phyloP scores from a whole-genome alignment of 2,329 filamentous ascomycete genomes.

The Hypomyces perniciosus region DNA sequence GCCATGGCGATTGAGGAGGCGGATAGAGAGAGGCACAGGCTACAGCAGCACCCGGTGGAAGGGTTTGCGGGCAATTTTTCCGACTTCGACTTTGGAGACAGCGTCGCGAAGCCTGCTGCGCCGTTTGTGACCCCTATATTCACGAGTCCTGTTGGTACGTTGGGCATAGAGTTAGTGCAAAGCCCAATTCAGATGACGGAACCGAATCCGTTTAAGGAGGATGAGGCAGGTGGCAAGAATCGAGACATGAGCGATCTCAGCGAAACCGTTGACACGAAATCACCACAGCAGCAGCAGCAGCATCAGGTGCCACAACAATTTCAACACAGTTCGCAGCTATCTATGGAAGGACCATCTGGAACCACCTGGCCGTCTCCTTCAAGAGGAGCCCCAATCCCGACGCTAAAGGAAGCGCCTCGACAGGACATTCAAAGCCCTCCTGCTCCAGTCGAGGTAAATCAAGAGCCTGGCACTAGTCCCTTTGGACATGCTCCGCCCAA shows the following conservation, averaged over 20 bases:
- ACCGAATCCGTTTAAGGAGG: slow-evolving; percentile 6
- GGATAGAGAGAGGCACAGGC: slow-evolving; percentile 16
- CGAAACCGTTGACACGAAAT: neutral
- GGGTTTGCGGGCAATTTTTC: slow-evolving; percentile 34
- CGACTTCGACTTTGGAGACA: slow-evolving; percentile 33
- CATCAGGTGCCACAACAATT: too few relatives aligned
- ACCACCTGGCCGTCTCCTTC: neutral
- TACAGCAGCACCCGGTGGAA: slow-evolving; percentile 22
- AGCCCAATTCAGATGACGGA: slow-evolving; percentile 10
- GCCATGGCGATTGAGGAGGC: slow-evolving; percentile 32
- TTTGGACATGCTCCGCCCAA: slow-evolving; percentile 20
- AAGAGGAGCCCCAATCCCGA: neutral
- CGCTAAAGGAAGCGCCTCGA: slow-evolving; percentile 6
- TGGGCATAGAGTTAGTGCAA: slow-evolving; percentile 9
- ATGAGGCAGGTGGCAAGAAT: neutral
- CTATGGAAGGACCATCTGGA: neutral
- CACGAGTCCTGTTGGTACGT: neutral
- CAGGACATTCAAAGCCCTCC: slow-evolving; percentile 3
- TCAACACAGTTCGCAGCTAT: neutral
- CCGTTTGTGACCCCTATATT: neutral
- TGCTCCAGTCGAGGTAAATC: too few relatives aligned
- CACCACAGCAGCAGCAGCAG: neutral
- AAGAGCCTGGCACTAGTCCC: slow-evolving; percentile 3
- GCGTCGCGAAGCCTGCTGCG: slow-evolving; percentile 17
- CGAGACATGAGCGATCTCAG: neutral